A percentile compares a stretch with the other conserved stretches of the same genome.
Conservation (phyloP, 805 yeast genomes). For the Schwanniomyces yamadae region DNA sequence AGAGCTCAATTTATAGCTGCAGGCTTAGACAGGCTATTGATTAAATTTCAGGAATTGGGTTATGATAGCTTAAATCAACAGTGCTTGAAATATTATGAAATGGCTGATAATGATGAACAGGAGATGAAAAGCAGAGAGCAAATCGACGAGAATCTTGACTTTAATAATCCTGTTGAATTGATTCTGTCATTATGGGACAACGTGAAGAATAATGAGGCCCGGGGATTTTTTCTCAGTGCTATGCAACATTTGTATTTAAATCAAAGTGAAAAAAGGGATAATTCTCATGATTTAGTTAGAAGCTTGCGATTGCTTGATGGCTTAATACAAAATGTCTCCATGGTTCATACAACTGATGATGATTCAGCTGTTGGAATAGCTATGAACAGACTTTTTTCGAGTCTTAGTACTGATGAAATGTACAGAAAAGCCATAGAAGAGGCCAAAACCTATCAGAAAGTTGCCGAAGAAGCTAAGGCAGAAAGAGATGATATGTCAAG, state of each 20-base stretch:
- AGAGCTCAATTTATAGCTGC: conserved; percentile 59
- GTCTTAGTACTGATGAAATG: conserved; percentile 81
- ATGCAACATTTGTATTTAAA: conserved; percentile 65
- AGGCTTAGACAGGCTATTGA: conserved; percentile 54
- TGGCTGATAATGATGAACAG: conserved; percentile 54
- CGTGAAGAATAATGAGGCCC: conserved; percentile 58
- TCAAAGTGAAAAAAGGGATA: conserved; percentile 49
- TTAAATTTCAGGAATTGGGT: conserved; percentile 50
- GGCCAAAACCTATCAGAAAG: conserved; percentile 49
- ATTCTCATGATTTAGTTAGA: conserved; percentile 44
- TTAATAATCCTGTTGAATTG: conserved; percentile 72
- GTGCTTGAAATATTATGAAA: conserved; percentile 57
- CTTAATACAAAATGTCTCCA: conserved; percentile 58
- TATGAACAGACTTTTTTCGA: conserved; percentile 66
- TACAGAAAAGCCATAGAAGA: conserved; percentile 68
- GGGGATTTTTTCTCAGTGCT: conserved; percentile 57
- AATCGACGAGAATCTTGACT: conserved; percentile 47
- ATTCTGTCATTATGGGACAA: conserved; percentile 57
- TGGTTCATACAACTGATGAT: conserved; percentile 50
- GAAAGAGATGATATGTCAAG: conserved; percentile 63
- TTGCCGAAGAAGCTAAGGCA: conserved; percentile 54
- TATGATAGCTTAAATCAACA: conserved; percentile 64
- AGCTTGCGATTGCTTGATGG: conserved; percentile 66
- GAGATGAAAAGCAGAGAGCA: conserved; percentile 37
- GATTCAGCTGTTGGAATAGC: conserved; percentile 64